These are phyloP conservation scores for Aegilops longissima DNA, from an alignment of 176 grass and related monocot species.

Conservation along the genomic window DNA sequence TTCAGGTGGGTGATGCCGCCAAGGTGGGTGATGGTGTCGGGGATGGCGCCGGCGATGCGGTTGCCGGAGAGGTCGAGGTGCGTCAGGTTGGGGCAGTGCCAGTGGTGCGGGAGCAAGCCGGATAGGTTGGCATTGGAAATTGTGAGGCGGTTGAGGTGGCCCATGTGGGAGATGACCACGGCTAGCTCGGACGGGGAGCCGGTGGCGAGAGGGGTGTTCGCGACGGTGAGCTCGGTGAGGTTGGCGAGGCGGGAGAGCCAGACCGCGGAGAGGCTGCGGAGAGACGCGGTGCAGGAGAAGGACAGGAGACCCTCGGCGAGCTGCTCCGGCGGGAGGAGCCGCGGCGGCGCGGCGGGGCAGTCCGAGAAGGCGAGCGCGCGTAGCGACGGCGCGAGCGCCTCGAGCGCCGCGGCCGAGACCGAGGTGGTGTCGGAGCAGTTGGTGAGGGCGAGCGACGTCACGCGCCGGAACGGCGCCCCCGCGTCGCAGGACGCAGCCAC, in stretches of 20 bases:
- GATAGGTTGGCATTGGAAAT: conserved; percentile 80
- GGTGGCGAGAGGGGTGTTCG: conserved; percentile 50
- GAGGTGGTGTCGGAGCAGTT: conserved; percentile 78
- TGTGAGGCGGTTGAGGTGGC: conserved; percentile 45
- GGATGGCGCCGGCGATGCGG: conserved; percentile 64
- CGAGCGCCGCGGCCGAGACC: conserved; percentile 64
- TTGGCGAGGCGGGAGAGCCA: conserved; percentile 78
- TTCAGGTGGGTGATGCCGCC: conserved; percentile 60
- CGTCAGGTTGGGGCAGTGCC: conserved; percentile 78
- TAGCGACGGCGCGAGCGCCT: conserved; percentile 60
- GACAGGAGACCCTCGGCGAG: conserved; percentile 48
- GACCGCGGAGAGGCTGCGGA: conserved; percentile 54
- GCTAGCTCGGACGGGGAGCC: conserved; percentile 38
- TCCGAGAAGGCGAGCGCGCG: conserved; percentile 49
- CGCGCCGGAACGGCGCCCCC: conserved; percentile 62
- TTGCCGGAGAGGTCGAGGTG: conserved; percentile 86
- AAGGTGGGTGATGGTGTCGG: conserved; percentile 67
- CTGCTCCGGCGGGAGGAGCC: conserved; percentile 48
- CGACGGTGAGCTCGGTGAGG: conserved; percentile 72
- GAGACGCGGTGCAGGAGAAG: conserved; percentile 76
- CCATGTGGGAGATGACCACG: conserved; percentile 81
- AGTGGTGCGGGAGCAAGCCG: conserved; percentile 76
- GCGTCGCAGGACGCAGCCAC: conserved; percentile 62
- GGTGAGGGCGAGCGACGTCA: conserved; percentile 65
- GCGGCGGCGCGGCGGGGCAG: conserved; percentile 63